Base-by-base conservation (phyloP, 305 asterid genomes). In the Nicotiana rustica region DNA sequence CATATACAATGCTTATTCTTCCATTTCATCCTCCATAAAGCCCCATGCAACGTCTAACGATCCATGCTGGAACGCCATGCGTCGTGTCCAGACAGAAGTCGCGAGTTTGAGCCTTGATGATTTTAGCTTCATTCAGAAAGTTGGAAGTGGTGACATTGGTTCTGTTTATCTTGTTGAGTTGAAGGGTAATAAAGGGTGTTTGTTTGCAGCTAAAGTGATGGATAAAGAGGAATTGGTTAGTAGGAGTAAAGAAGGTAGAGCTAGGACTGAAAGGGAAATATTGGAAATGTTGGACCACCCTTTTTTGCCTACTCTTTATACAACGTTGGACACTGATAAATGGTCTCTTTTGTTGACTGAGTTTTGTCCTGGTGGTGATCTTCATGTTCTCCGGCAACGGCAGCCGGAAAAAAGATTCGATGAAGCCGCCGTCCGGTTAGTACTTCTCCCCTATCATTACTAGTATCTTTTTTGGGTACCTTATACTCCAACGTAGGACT, bases 281-380 rank as follows among this genome's bases (percentile, higher is more conserved):
- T 91, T 93, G 79, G 88, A 88, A 84, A 88, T 88, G 89, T 86
- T 94, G 92, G 91, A 94, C n/a, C 98, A 94, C 84, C 97, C 98
- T 4, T 94, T 92, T 84, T 86, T 92, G 88, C 97, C 97, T 78
- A 88, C 90, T 12, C 93, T 94, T 29, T 89, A 90, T 68, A 89
- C 95, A 0, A 87, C 90, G 10, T 82, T 94, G 89, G 94, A 92
- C 25, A 86, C 88, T 52, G 86, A 89, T 31, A 89, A 81, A 82
- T 92, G 96, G 97, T 90, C 92, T 0, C 92, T 97, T 81, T 87
- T 92, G 88, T 84, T 93, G 83, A 93, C 96, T 0, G 93, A 93
- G 83, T 94, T 85, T 83, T 94, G 98, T 68, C 94, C 93, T 52
- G 98, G 97, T 10, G 97, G 98, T 5, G 95, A 92, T 84, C 97